phyloP scores from a whole-genome alignment of 75 land plant genomes.

The Cryptomeria japonica region DNA sequence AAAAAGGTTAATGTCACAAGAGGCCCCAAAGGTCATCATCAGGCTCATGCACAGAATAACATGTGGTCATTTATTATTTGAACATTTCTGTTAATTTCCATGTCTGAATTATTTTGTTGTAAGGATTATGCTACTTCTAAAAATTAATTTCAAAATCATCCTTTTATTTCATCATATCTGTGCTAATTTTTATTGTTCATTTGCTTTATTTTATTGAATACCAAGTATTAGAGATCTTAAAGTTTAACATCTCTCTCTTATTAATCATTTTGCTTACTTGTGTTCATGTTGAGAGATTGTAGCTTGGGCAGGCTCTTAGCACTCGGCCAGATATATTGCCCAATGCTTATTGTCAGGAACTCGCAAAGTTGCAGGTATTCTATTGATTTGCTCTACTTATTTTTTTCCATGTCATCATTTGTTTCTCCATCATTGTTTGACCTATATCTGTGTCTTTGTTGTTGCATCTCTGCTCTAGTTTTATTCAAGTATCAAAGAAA shows the following conservation, averaged over 20 bases:
- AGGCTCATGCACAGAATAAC: not conserved
- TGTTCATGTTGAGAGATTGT: constrained; percentile 22
- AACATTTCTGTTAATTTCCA: not conserved
- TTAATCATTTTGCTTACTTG: not conserved
- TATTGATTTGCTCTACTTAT: not conserved
- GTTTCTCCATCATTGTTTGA: not conserved
- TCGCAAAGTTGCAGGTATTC: constrained; percentile 91
- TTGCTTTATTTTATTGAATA: not conserved
- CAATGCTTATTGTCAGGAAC: constrained; percentile 84
- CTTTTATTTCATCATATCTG: not conserved
- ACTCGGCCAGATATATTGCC: constrained; percentile 97
- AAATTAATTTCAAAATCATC: not conserved
- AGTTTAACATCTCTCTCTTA: not conserved
- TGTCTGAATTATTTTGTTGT: not conserved
- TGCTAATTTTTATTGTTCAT: not conserved
- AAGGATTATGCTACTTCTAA: not conserved
- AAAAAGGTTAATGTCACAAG: not conserved
- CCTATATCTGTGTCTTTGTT: not conserved
- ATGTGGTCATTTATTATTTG: not conserved
- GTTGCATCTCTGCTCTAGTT: not conserved
- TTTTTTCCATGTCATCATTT: not conserved
- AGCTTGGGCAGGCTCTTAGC: constrained; percentile 99
- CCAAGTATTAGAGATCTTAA: not conserved
- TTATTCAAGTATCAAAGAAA: not conserved
- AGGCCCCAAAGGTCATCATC: not conserved